phyloP scores from a whole-genome alignment of 306 rosid genomes.

The Trifolium pratense region DNA sequence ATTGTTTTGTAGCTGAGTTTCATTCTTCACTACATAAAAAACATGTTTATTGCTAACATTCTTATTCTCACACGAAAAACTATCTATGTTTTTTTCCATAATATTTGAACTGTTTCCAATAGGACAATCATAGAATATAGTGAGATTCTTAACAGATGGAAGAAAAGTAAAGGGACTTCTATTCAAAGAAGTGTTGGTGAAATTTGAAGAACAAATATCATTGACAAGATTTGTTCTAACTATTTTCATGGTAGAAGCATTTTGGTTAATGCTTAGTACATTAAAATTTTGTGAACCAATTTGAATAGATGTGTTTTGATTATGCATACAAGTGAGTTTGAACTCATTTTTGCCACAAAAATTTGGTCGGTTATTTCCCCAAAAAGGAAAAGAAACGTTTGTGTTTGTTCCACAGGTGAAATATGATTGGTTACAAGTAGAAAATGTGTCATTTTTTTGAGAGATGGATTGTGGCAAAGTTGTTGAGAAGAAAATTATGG shows the following conservation, averaged over 20 bases:
- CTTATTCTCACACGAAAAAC: conserved; percentile 37
- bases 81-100: conserved; percentile 6
- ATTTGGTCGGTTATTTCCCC: conserved; percentile 40
- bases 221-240: conserved; percentile 43
- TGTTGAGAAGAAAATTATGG: conserved; percentile 28
- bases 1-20: conserved; percentile 34
- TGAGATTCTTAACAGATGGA: conserved; percentile 39
- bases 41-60: conserved; percentile 28
- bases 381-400: conserved; percentile 45
- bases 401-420: conserved; percentile 44
- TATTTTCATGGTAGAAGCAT: conserved; percentile 31
- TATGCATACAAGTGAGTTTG: conserved; percentile 40
- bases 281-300: conserved; percentile 38
- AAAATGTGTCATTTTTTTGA: conserved; percentile 26
- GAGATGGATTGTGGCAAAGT: conserved; percentile 42
- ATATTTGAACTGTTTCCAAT: conserved; percentile 1
- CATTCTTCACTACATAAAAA: conserved; percentile 43
- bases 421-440: conserved; percentile 41
- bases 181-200: conserved; percentile 45
- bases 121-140: conserved; percentile 45
- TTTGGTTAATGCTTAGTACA: conserved; percentile 42
- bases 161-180: conserved; percentile 36
- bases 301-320: conserved; percentile 37
- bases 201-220: conserved; percentile 43
- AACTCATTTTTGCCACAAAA: conserved; percentile 40